phyloP scores from a whole-genome alignment of 2,329 filamentous ascomycete genomes.

The Phialocephala subalpina region DNA sequence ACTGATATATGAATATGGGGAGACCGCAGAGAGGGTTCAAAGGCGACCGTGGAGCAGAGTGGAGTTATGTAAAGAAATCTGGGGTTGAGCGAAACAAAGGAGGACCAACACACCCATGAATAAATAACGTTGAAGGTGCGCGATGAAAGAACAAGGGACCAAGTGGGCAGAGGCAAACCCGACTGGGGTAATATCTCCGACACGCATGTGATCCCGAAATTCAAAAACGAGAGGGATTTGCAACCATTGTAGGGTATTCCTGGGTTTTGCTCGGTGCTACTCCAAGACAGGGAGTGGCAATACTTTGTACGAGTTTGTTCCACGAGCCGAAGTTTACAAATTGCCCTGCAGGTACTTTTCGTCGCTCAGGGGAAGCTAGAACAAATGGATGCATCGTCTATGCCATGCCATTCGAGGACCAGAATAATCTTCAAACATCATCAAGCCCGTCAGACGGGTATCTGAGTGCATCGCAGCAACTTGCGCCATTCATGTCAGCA shows the following conservation, averaged over 20 bases:
- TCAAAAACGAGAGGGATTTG: slow-evolving; percentile 11
- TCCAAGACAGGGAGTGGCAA: not conserved
- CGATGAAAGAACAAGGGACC: not conserved
- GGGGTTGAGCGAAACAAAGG: slow-evolving; percentile 12
- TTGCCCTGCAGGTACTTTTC: slow-evolving; percentile 18
- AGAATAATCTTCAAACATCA: not conserved
- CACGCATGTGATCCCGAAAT: slow-evolving; percentile 33
- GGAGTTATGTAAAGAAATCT: slow-evolving; percentile 32
- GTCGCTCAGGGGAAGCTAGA: not conserved
- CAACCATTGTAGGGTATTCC: not conserved
- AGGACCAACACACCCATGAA: slow-evolving; percentile 5
- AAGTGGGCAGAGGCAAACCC: slow-evolving; percentile 16
- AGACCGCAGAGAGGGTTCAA: slow-evolving; percentile 7
- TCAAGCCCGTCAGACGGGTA: slow-evolving; percentile 5
- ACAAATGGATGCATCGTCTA: not conserved
- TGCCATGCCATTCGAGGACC: not conserved
- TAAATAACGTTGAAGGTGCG: too few species aligned
- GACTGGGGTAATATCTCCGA: slow-evolving; percentile 33
- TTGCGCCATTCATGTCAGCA: not conserved
- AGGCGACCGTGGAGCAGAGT: slow-evolving; percentile 23
- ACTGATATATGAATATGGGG: slow-evolving; percentile 14
- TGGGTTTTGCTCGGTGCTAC: not conserved
- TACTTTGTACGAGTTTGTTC: not conserved
- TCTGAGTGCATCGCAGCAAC: not conserved
- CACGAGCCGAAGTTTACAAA: not conserved